Conservation (phyloP, 2,329 filamentous ascomycete genomes). For the Teratosphaeriaceae sp. region DNA sequence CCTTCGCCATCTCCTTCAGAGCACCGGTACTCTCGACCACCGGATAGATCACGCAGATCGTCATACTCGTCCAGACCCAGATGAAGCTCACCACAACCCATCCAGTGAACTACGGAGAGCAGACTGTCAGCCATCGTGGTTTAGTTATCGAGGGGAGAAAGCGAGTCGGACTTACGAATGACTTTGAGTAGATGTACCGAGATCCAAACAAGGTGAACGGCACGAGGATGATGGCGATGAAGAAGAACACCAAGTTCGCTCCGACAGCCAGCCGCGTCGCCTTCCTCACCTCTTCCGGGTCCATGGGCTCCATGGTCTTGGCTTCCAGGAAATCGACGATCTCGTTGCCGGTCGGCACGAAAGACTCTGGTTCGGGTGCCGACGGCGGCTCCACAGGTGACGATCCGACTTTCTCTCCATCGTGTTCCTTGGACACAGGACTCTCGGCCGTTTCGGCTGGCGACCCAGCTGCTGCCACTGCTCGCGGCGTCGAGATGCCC, state of each 20-base stretch:
- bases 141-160: too few relatives aligned
- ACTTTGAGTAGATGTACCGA: conserved; percentile 34
- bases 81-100: conserved; percentile 38
- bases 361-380: conserved; percentile 17
- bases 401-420: conserved; percentile 5
- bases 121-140: too few relatives aligned
- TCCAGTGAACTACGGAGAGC: too few relatives aligned
- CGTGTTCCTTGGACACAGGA: neutral
- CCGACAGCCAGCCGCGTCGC: conserved; percentile 33
- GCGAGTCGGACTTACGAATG: too few relatives aligned
- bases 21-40: conserved; percentile 36
- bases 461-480: conserved; percentile 26
- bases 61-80: conserved; percentile 37
- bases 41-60: conserved; percentile 36
- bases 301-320: conserved; percentile 37
- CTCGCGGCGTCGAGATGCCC: conserved; percentile 23
- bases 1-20: conserved; percentile 17
- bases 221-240: conserved; percentile 33
- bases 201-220: conserved; percentile 33
- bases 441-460: neutral
- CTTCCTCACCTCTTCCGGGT: conserved; percentile 31
- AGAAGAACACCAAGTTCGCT: conserved; percentile 33
- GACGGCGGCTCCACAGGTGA: conserved; percentile 10
- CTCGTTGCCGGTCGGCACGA: conserved; percentile 33
- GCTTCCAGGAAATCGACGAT: conserved; percentile 37